These are phyloP conservation scores for Trichophaea hybrida DNA, from an alignment of 2,329 filamentous ascomycete genomes.

Conservation along the genomic window DNA sequence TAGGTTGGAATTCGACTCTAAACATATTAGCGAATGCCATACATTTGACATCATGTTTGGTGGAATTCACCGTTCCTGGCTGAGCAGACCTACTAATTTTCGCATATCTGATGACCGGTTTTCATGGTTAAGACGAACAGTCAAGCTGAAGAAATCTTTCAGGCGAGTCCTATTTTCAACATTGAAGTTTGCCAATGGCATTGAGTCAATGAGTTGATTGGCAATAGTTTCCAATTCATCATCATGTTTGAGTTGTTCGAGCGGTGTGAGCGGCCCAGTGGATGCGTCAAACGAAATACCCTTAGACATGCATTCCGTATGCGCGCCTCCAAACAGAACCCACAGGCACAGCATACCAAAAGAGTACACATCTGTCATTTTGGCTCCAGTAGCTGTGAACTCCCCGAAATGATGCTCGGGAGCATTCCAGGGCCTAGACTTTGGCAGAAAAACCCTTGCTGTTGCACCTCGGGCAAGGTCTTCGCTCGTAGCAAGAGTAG, in stretches of 20 bases:
- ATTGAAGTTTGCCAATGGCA: neutral
- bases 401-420: conserved; percentile 11
- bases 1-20: neutral
- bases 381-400: conserved; percentile 7
- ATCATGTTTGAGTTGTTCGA: neutral
- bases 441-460: conserved; percentile 8
- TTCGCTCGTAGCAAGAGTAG: conserved; percentile 1
- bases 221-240: neutral
- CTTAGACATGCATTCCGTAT: neutral
- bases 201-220: neutral
- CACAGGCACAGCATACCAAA: conserved; percentile 18
- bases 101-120: neutral
- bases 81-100: neutral
- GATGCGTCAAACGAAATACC: neutral
- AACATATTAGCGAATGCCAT: neutral
- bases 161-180: neutral
- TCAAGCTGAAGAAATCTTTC: neutral
- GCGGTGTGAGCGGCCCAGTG: neutral
- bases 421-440: conserved; percentile 15
- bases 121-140: neutral
- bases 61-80: neutral
- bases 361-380: conserved; percentile 19
- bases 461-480: neutral
- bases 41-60: neutral
- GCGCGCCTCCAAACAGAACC: conserved; percentile 13